These are phyloP conservation scores for Neurospora discreta DNA, from an alignment of 495 filamentous ascomycete species.

Conservation along the genomic window DNA sequence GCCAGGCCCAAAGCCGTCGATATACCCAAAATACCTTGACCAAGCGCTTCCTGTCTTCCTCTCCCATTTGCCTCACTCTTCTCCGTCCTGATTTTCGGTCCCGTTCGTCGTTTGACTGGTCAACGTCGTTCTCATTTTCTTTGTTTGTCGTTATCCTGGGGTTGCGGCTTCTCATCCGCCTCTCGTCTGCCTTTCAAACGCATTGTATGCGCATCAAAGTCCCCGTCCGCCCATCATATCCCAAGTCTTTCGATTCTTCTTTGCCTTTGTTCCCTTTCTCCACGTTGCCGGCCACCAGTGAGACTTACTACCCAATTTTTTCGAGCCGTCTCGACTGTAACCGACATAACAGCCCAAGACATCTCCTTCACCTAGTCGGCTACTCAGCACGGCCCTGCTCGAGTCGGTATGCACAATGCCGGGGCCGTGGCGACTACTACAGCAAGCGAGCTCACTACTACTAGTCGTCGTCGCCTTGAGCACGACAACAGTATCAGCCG, in stretches of 20 bases:
- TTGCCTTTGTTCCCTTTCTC: neutral
- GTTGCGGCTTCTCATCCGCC: neutral
- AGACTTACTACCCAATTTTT: neutral
- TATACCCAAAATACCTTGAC: neutral
- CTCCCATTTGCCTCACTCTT: neutral
- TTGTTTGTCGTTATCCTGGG: neutral
- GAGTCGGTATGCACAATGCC: neutral
- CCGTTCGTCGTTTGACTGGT: constrained; percentile 1
- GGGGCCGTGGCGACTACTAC: neutral
- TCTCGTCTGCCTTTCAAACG: neutral
- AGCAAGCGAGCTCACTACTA: neutral
- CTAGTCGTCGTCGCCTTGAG: neutral
- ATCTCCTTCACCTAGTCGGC: neutral
- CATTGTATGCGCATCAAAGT: neutral
- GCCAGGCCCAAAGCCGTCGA: neutral
- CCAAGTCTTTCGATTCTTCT: neutral
- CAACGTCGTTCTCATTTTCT: constrained; percentile 1
- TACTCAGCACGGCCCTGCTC: neutral
- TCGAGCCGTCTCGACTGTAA: neutral
- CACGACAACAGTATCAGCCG: neutral
- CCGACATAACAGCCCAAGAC: neutral
- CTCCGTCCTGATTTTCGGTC: constrained; percentile 5
- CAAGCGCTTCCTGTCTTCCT: neutral
- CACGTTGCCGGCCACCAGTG: neutral
- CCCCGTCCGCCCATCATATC: neutral